Evolutionary conservation across 139 green algal genomes (phyloP), one percentile per base, ranked within the genome.

Genomic region (Mesostigma viride): DNA sequence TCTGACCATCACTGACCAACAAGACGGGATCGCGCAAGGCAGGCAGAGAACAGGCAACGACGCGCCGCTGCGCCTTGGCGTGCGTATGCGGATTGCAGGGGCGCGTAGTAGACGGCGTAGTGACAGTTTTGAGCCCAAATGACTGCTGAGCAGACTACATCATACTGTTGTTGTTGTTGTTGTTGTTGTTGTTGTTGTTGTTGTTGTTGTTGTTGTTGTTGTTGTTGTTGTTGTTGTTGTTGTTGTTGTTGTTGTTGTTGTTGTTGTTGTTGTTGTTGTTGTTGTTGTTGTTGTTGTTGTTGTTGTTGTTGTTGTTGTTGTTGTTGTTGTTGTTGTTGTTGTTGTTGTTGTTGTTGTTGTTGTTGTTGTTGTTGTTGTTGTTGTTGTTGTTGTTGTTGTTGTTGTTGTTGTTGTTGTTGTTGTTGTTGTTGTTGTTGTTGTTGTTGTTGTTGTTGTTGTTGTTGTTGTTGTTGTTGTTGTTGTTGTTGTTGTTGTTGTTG

Each of bases 111-210:
- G n/a, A n/a, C n/a, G n/a, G n/a, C n/a, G n/a, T n/a, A n/a, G n/a
- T n/a, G n/a, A n/a, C n/a, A n/a, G n/a, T n/a, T n/a, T n/a, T n/a
- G n/a, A n/a, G n/a, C n/a, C n/a, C n/a, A n/a, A n/a, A n/a, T n/a
- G n/a, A n/a, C n/a, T n/a, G n/a, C n/a, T n/a, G n/a, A n/a, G n/a
- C n/a, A n/a, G n/a, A n/a, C 40, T 14, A 48, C 11, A 11, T 14
- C 40, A 48, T 14, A 48, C 40, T 48, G 40, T 48, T 48, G 40
- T 48, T 48, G 40, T 48, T 48, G 40, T 48, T 48, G 40, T 48
- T 48, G 40, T 48, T 48, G 40, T 48, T 48, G 40, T 48, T 48
- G 40, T 48, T 48, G 40, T 48, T 48, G 40, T 48, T 48, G 40
- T 48, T 48, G 40, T 14, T 48, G 40, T 48, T 48, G 40, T 48